Base-by-base conservation (phyloP, 805 yeast species). In the Phaffomyces antillensis region DNA sequence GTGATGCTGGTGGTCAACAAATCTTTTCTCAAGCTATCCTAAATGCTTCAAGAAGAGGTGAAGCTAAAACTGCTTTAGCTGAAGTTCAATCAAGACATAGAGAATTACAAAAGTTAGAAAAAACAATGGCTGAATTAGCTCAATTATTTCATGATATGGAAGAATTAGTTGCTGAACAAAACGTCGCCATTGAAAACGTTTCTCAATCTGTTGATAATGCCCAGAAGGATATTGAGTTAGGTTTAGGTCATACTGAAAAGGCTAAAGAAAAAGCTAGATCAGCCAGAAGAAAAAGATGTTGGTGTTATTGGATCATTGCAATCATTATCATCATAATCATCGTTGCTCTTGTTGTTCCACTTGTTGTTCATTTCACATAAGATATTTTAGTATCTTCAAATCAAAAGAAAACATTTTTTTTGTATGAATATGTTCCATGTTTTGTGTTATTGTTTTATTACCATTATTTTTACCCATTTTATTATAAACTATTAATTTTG, bases 101-200 rank as follows among this genome's bases (percentile, higher is more conserved):
- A 63, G 98, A 93, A 70, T 79, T 93, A 60, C 85, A 87, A 70
- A 86, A 88, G 72, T 83, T 93, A 67, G 98, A 91, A 68, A 82
- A 87, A 69, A 84, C 96, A 48, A 89, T 93, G 86, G 88, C 91
- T 33, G 99, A 93, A 68, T 78, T 93, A 67, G 86, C 95, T 36
- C 96, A 87, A 71, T 77, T 93, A 63, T 89, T 93, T 73, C 85
- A 84, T 60, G 98, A 93, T 63, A 87, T 93, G 93, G 97, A 93
- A 68, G 86, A 86, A 61, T 73, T 93, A 68, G 97, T 91, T 40
- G 88, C 91, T 55, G 96, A 90, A 68, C 98, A 93, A 71, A 96
- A 90, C 66, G 88, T 79, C 55, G 81, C 84, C 50, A 82, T 93
- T 54, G 86, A 83, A 61, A 85, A 81, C 60, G 80, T 88, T 52